Evolutionary conservation across 768 basidiomycete species (phyloP), one percentile per base, ranked within the genome.

Genomic region (Auricularia auricula-judae): DNA sequence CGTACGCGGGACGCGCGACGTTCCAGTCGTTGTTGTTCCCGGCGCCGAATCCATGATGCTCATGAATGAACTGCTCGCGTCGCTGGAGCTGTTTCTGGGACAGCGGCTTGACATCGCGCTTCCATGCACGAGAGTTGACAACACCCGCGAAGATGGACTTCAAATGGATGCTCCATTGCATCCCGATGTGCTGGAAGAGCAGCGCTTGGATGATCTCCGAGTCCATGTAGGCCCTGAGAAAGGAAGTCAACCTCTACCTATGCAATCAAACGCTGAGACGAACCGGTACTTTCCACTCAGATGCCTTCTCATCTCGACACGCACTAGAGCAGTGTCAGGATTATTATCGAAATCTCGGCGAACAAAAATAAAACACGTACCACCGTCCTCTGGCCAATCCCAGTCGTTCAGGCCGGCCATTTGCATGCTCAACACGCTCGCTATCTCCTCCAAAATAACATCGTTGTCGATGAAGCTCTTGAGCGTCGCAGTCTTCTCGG

Each of bases 231-330:
- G 39, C 39, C 39, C 39, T 42, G 39, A 14, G 12, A 42, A 7
- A 42, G 39, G 39, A 14, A 42, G 7, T 42, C 12, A 14, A 42
- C 8, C 12, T 42, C 39, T 29, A 29, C 29, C 29, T 29, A 29
- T 29, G 29, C 29, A 29, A 29, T 29, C 29, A 29, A 29, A 29
- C 29, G 29, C 39, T 42, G 39, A 42, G 39, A 79, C 81, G n/a
- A 78, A 79, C 23, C 80, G 54, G 65, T 81, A 81, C 71, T 80
- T 81, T 1, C 81, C 81, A 65, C 79, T 79, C 36, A 82, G 71
- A 72, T 78, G 76, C 4, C 80, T 73, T 14, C 80, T 74, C 74
- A 81, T 79, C 62, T 82, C 79, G 4, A 81, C 72, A 33, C 43
- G 35, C 23, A 78, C 39, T 42, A 29, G 39, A 42, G 39, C 39